Conservation (phyloP, 1,139 yeast species). For the Kodamaea anthophila region DNA sequence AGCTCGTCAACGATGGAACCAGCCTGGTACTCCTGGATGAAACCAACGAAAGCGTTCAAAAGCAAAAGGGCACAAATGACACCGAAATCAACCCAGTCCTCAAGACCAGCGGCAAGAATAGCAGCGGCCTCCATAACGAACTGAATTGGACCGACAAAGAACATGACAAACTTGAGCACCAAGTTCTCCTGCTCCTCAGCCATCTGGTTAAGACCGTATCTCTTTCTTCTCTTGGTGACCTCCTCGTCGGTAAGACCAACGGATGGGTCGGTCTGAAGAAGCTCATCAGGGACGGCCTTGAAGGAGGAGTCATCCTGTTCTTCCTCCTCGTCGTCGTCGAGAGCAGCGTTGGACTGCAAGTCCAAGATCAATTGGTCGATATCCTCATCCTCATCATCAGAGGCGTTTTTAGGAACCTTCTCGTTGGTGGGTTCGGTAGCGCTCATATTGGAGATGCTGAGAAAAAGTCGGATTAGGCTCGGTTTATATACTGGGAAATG, state of each 20-base stretch:
- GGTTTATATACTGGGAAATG: conserved; percentile 4
- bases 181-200: conserved; percentile 86
- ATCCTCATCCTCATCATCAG: conserved; percentile 73
- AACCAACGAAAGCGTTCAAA: conserved; percentile 93
- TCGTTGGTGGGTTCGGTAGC: conserved; percentile 48
- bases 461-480: conserved; percentile 1
- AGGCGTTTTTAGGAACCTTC: conserved; percentile 43
- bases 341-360: conserved; percentile 74
- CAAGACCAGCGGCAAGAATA: conserved; percentile 93
- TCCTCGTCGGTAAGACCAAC: conserved; percentile 79
- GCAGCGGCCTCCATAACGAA: conserved; percentile 99
- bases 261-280: conserved; percentile 80
- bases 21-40: conserved; percentile 95
- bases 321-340: conserved; percentile 33
- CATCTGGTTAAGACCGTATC: conserved; percentile 91
- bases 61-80: conserved; percentile 85
- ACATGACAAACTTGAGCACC: conserved; percentile 79
- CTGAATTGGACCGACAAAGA: conserved; percentile 97
- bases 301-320: conserved; percentile 43
- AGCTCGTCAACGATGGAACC: conserved; percentile 94
- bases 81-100: conserved; percentile 99
- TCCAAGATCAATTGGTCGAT: conserved; percentile 87
- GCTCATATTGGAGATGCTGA: conserved; percentile 24
- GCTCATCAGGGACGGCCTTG: conserved; percentile 83
- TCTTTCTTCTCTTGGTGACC: conserved; percentile 82